phyloP scores from a whole-genome alignment of 2,329 filamentous ascomycete species.

The Moelleriella libera region DNA sequence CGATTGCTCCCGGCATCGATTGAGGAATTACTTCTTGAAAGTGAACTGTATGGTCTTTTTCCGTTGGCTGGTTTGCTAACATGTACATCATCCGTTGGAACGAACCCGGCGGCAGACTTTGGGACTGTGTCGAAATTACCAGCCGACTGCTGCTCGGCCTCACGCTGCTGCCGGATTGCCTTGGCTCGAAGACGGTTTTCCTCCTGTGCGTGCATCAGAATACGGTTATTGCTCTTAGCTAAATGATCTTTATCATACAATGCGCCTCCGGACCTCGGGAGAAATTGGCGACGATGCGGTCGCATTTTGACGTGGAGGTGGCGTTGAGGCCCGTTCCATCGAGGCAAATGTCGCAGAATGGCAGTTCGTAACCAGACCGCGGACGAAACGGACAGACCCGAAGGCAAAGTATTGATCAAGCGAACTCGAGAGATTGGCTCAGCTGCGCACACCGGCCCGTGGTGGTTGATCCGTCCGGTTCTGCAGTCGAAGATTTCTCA shows the following conservation, averaged over 20 bases:
- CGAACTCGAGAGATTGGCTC: no score
- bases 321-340: neutral
- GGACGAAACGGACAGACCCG: no score
- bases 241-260: neutral
- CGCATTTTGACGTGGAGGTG: neutral
- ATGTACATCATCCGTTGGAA: slow-evolving; percentile 52
- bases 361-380: neutral
- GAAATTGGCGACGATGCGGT: neutral
- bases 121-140: slow-evolving; percentile 25
- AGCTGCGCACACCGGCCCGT: no score
- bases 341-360: neutral
- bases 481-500: no score
- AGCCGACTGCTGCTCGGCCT: slow-evolving; percentile 43
- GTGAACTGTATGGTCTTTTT: slow-evolving; percentile 58
- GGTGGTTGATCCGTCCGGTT: no score
- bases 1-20: slow-evolving; percentile 45
- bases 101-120: slow-evolving; percentile 52
- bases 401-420: no score
- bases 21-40: slow-evolving; percentile 27
- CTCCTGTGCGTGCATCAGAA: slow-evolving; percentile 41
- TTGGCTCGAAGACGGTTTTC: slow-evolving; percentile 79
- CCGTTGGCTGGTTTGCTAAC: slow-evolving; percentile 28
- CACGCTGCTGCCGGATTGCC: slow-evolving; percentile 61
- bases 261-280: neutral
- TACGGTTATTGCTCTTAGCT: neutral